These are phyloP conservation scores for Chalciporus chontae DNA, from an alignment of 768 basidiomycete species.

Conservation along the genomic window DNA sequence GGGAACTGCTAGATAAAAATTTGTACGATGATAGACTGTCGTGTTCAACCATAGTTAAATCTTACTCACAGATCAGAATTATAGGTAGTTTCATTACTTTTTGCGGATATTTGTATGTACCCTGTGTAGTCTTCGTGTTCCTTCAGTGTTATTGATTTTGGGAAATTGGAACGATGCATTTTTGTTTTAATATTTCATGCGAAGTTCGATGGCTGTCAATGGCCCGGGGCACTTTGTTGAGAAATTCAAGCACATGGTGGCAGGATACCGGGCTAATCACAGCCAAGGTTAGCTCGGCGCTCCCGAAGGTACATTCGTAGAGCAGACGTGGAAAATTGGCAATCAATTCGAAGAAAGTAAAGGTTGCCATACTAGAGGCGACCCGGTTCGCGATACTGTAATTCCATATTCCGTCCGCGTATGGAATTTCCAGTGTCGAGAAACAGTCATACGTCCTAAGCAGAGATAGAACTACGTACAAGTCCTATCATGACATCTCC, in stretches of 20 bases:
- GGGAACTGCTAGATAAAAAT: not conserved
- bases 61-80: not conserved
- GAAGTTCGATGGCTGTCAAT: too few relatives aligned
- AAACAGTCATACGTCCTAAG: not conserved
- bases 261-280: too few relatives aligned
- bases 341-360: too few relatives aligned
- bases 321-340: too few relatives aligned
- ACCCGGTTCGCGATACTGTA: not conserved
- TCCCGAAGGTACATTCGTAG: too few relatives aligned
- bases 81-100: not conserved
- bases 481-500: not conserved
- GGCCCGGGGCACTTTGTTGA: not conserved
- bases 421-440: not conserved
- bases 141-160: not conserved
- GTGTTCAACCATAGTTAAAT: not conserved
- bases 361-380: not conserved
- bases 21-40: not conserved
- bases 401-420: not conserved
- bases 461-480: not conserved
- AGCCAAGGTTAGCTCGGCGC: not conserved
- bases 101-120: not conserved
- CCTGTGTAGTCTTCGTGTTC: not conserved
- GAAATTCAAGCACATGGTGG: too few relatives aligned
- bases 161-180: not conserved
- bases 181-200: too few relatives aligned